Conservation (phyloP, 2,329 filamentous ascomycete genomes). For the Tothia fuscella region DNA sequence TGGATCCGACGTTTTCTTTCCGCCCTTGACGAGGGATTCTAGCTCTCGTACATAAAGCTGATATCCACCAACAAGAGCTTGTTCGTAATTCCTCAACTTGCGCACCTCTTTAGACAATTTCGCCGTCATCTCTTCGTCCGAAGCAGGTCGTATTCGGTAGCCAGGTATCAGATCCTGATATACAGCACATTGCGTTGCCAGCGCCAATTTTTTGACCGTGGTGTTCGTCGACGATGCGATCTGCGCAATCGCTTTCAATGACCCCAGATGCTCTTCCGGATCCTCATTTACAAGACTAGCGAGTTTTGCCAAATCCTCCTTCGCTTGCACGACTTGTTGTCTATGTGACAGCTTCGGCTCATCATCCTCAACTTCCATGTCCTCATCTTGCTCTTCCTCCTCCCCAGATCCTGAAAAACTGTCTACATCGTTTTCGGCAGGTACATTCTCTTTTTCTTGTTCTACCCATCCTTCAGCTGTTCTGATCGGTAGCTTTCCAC, state of each 20-base stretch:
- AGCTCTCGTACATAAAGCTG: slow-evolving; percentile 73
- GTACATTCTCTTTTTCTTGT: slow-evolving; percentile 39
- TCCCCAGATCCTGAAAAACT: slow-evolving; percentile 50
- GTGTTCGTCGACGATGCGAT: slow-evolving; percentile 58
- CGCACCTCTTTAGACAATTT: slow-evolving; percentile 90
- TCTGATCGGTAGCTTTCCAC: slow-evolving; percentile 72
- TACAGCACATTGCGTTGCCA: slow-evolving; percentile 77
- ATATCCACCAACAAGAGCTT: slow-evolving; percentile 74
- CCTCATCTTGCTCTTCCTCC: slow-evolving; percentile 35
- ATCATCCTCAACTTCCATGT: slow-evolving; percentile 25
- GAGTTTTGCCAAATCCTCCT: slow-evolving; percentile 82
- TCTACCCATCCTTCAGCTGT: slow-evolving; percentile 66
- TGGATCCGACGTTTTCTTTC: slow-evolving; percentile 30
- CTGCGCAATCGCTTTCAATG: slow-evolving; percentile 65
- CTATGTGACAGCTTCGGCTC: slow-evolving; percentile 57
- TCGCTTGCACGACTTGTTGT: slow-evolving; percentile 73
- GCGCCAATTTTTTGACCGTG: slow-evolving; percentile 71
- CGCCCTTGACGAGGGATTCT: slow-evolving; percentile 50
- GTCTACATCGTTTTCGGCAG: slow-evolving; percentile 45
- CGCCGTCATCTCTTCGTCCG: slow-evolving; percentile 60
- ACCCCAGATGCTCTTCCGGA: slow-evolving; percentile 76
- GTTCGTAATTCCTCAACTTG: slow-evolving; percentile 71
- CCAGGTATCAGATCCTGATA: slow-evolving; percentile 96
- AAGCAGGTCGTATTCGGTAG: slow-evolving; percentile 77
- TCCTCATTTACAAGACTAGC: slow-evolving; percentile 77